Evolutionary conservation across 2,329 filamentous ascomycete genomes (phyloP), one percentile per base, ranked within the genome.

Genomic region (Boeremia lycopersici): DNA sequence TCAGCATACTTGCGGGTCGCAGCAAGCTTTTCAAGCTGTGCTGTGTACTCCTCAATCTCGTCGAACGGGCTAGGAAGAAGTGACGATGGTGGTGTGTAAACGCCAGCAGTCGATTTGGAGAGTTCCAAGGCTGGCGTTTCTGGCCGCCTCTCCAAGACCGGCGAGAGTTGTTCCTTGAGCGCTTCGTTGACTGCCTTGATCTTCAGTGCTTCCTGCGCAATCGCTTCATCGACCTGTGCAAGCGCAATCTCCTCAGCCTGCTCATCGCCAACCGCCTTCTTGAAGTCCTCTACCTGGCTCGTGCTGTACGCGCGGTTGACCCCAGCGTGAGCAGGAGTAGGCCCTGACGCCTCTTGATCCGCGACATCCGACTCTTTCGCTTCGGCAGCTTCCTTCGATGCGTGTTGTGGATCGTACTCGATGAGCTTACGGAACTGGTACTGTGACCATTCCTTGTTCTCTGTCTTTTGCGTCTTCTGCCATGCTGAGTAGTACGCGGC

Each of bases 401-500:
- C 65, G 19, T 73, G 74, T 36, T 77, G 73, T 31, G 78, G 82
- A 80, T 95, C 93, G 91, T 93, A 96, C 72, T 95, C 93, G 66
- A 97, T 91, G 60, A 88, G 85, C 76, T 91, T 89, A 51, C 89
- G 89, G 73, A 96, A 93, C 74, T 96, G 90, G 69, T 92, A 96
- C 74, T 96, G 91, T 38, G 88, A 88, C 91, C 91, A 96, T 73
- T 97, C 93, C 63, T 89, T 86, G 45, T 91, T 89, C 42, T 87
- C 88, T 44, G 83, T 81, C 55, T 82, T 82, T 73, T 93, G 87
- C 61, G 88, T 85, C 74, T 89, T 89, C 76, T 93, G 91, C 80
- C 95, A 89, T 49, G 91, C 90, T 74, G 95, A 91, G 69, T 92
- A 96, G 77, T 96, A 97, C 67, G 91, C 92, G 59, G 93, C 92